phyloP scores from a whole-genome alignment of 768 basidiomycete genomes.

The Austroboletus festivus region DNA sequence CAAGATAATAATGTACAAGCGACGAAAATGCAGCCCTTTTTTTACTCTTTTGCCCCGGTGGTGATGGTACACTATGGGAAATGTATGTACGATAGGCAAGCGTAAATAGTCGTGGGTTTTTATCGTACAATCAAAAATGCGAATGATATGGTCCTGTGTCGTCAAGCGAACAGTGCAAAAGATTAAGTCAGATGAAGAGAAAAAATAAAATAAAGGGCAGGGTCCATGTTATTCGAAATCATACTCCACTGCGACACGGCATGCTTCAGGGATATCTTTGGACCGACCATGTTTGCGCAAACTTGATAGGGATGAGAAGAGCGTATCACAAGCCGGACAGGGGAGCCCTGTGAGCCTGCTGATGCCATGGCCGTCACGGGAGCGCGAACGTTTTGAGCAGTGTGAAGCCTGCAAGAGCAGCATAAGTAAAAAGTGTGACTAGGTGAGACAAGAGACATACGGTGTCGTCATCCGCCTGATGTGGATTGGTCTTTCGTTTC shows the following conservation, averaged over 20 bases:
- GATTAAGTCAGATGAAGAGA: no score
- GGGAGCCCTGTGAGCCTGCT: slow-evolving; percentile 48
- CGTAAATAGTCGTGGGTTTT: slow-evolving; percentile 25
- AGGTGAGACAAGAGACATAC: slow-evolving; percentile 28
- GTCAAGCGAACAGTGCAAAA: slow-evolving; percentile 6
- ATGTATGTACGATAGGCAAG: slow-evolving; percentile 26
- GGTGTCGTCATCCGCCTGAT: slow-evolving; percentile 39
- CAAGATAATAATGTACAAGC: slow-evolving; percentile 5
- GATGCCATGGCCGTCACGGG: slow-evolving; percentile 36
- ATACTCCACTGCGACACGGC: slow-evolving; percentile 71
- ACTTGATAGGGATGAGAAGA: slow-evolving; percentile 55
- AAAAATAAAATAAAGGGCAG: neutral
- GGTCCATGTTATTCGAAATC: slow-evolving; percentile 49
- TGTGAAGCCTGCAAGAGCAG: slow-evolving; percentile 42
- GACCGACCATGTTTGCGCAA: slow-evolving; percentile 60
- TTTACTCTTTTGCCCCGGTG: neutral
- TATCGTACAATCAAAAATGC: slow-evolving; percentile 29
- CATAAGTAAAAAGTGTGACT: no score
- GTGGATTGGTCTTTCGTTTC: slow-evolving; percentile 43
- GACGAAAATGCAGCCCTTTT: slow-evolving; percentile 16
- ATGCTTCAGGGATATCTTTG: slow-evolving; percentile 61
- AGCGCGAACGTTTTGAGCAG: slow-evolving; percentile 57
- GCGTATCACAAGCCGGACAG: slow-evolving; percentile 73
- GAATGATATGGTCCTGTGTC: slow-evolving; percentile 18
- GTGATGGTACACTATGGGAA: slow-evolving; percentile 17